These are phyloP conservation scores for Schoenoplectus triqueter DNA, from an alignment of 202 grass and related monocot genomes.

Conservation along the genomic window DNA sequence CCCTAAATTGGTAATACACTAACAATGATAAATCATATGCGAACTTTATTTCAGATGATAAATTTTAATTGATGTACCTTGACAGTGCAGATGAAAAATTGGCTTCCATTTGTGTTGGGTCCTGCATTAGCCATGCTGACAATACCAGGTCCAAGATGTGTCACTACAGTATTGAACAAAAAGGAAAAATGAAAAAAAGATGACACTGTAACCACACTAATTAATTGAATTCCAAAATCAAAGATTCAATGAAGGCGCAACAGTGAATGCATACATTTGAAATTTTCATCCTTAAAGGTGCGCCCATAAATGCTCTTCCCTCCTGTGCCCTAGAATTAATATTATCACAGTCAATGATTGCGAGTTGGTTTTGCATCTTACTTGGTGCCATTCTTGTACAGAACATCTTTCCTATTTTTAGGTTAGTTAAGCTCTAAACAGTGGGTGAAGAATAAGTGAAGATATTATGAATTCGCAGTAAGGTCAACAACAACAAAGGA, in stretches of 20 bases:
- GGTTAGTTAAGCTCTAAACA: conserved; percentile 16
- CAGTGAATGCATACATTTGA: conserved; percentile 61
- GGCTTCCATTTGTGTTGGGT: conserved; percentile 89
- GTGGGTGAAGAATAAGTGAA: conserved; percentile 18
- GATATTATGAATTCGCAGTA: not conserved
- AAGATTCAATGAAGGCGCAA: not conserved
- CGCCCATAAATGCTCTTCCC: conserved; percentile 91
- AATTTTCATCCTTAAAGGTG: conserved; percentile 89
- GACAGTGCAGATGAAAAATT: conserved; percentile 93
- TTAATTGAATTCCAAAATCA: not conserved
- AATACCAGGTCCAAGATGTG: conserved; percentile 73
- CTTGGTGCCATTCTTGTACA: conserved; percentile 15
- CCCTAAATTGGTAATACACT: conserved; percentile 12
- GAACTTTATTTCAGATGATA: too few species aligned
- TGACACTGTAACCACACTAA: conserved; percentile 20
- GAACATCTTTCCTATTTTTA: not conserved
- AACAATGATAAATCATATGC: not conserved
- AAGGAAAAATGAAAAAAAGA: not conserved
- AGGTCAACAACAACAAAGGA: not conserved
- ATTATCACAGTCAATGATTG: conserved; percentile 19
- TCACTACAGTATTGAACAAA: conserved; percentile 51
- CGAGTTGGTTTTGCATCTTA: conserved; percentile 8
- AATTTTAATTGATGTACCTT: conserved; percentile 52
- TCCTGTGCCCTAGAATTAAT: conserved; percentile 69
- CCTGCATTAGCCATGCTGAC: conserved; percentile 88